These are phyloP conservation scores for Entomortierella beljakovae DNA, from an alignment of 192 early-diverging fungal genomes.

Conservation along the genomic window DNA sequence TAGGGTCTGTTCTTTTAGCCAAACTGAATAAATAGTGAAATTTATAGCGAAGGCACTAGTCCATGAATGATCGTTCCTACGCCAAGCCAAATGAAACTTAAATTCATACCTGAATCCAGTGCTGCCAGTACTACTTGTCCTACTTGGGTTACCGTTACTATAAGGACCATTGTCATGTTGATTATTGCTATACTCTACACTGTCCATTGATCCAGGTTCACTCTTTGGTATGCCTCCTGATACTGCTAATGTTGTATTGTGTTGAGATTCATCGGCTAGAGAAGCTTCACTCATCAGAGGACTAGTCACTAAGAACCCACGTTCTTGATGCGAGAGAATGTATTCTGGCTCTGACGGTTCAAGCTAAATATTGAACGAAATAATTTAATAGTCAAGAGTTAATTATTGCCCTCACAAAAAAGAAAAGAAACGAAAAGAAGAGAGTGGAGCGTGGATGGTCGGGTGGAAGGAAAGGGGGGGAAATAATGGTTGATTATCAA, in stretches of 20 bases:
- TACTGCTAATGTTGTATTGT: slow-evolving; percentile 11
- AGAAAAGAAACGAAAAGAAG: not conserved
- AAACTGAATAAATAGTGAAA: too few relatives aligned
- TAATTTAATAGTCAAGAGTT: not conserved
- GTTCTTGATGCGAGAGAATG: slow-evolving; percentile 32
- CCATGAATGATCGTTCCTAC: too few relatives aligned
- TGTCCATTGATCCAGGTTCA: slow-evolving; percentile 13
- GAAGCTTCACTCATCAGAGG: slow-evolving; percentile 47
- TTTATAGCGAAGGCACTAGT: too few relatives aligned
- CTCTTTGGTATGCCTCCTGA: not conserved
- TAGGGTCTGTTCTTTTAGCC: too few relatives aligned
- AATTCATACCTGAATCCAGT: not conserved
- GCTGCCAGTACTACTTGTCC: slow-evolving; percentile 21
- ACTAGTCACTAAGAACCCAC: slow-evolving; percentile 36
- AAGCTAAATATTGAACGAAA: slow-evolving; percentile 15
- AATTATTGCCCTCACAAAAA: too few relatives aligned
- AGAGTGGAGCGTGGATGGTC: not conserved
- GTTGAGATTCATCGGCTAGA: slow-evolving; percentile 26
- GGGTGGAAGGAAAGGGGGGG: not conserved
- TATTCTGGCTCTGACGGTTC: slow-evolving; percentile 25
- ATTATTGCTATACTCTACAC: slow-evolving; percentile 11
- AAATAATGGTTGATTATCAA: slow-evolving; percentile 6
- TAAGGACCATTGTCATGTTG: slow-evolving; percentile 1
- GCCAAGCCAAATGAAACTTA: not conserved
- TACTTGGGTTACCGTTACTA: slow-evolving; percentile 20